Evolutionary conservation across 2,329 filamentous ascomycete genomes (phyloP).

Genomic region (Aspergillus versicolor): DNA sequence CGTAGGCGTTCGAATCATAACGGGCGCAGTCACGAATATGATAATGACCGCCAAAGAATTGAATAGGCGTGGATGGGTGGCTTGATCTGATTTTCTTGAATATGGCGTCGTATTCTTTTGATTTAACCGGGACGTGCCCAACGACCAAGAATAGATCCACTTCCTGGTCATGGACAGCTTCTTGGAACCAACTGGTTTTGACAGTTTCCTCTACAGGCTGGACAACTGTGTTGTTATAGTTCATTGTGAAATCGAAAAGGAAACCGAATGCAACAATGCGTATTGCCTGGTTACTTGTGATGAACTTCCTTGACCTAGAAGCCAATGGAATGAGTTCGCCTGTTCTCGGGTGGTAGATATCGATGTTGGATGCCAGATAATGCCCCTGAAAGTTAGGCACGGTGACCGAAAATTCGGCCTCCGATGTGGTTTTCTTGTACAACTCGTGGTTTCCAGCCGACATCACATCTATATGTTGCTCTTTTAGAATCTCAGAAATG

Average conservation of each 20-base stretch:
- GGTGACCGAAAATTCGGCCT: constrained; percentile 74
- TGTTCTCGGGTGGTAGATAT: constrained; percentile 74
- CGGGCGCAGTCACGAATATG: constrained; percentile 82
- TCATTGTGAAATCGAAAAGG: constrained; percentile 87
- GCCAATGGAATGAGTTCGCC: constrained; percentile 74
- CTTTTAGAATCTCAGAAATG: constrained; percentile 79
- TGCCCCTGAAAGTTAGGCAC: constrained; percentile 77
- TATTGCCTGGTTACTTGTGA: constrained; percentile 83
- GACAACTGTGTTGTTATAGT: constrained; percentile 87
- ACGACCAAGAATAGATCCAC: constrained; percentile 83
- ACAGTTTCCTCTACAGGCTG: constrained; percentile 76
- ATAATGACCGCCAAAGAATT: constrained; percentile 86
- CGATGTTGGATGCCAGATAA: constrained; percentile 89
- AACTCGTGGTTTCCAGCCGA: constrained; percentile 94
- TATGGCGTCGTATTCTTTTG: constrained; percentile 73
- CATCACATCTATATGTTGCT: constrained; percentile 80
- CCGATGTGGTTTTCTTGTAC: constrained; percentile 75
- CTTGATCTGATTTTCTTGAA: constrained; percentile 74
- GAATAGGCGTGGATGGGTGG: constrained; percentile 80
- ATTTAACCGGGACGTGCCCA: constrained; percentile 81
- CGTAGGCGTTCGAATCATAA: constrained; percentile 76
- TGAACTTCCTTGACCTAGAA: constrained; percentile 82
- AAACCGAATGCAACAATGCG: constrained; percentile 89
- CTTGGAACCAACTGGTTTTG: constrained; percentile 83
- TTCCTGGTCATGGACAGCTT: constrained; percentile 74